phyloP scores from a whole-genome alignment of 441 rosid genomes.

The Cnidoscolus chayamansa region DNA sequence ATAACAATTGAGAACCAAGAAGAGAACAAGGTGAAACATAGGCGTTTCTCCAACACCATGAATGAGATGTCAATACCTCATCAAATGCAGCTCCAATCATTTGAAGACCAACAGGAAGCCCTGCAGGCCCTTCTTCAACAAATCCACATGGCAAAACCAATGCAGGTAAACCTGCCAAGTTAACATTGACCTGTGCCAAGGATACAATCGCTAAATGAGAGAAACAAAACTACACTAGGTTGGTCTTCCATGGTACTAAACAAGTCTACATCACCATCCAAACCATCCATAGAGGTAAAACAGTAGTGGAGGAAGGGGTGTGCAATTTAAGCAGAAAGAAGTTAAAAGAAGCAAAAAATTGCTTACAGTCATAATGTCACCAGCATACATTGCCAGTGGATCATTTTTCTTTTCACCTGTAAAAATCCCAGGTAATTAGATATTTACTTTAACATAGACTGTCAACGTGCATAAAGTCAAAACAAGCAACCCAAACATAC shows the following conservation, averaged over 20 bases:
- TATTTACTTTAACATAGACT: not conserved
- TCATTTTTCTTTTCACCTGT: conserved; percentile 85
- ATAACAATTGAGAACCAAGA: not conserved
- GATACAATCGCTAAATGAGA: conserved; percentile 19
- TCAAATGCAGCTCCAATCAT: conserved; percentile 83
- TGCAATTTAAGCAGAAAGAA: not conserved
- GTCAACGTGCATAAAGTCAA: not conserved
- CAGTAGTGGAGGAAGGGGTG: not conserved
- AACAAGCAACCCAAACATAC: conserved; percentile 32
- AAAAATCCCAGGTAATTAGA: conserved; percentile 15
- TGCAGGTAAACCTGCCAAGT: conserved; percentile 85
- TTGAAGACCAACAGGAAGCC: conserved; percentile 91
- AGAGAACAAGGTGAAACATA: not conserved
- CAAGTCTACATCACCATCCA: not conserved
- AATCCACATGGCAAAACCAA: conserved; percentile 88
- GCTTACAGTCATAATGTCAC: conserved; percentile 85
- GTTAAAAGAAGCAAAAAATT: not conserved
- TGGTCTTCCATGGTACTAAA: not conserved
- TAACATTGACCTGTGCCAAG: conserved; percentile 76
- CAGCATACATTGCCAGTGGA: conserved; percentile 94
- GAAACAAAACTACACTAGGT: not conserved
- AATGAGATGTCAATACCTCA: conserved; percentile 46
- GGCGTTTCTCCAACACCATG: not conserved
- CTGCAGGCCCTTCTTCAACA: conserved; percentile 60
- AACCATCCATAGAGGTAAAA: not conserved